A percentile compares a stretch with the other conserved stretches of the same genome.
Evolutionary conservation across 1,284 basidiomycete species (phyloP).

Genomic region (Megacollybia platyphylla): DNA sequence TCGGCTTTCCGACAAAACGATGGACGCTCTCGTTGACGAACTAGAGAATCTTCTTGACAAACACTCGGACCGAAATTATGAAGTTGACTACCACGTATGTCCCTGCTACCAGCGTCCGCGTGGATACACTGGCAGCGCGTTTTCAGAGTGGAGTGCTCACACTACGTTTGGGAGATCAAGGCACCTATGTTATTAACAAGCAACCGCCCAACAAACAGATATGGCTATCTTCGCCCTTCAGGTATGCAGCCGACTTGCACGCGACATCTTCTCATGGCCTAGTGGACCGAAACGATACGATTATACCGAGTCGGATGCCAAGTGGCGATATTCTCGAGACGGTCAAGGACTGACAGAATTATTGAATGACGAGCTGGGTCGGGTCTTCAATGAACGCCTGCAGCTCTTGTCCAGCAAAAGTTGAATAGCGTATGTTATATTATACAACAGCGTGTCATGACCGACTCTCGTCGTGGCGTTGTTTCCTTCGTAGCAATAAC

Average conservation of each 20-base stretch:
- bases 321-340: slow-evolving; percentile 75
- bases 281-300: slow-evolving; percentile 90
- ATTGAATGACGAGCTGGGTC: slow-evolving; percentile 54
- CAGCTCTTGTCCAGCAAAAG: slow-evolving; percentile 7
- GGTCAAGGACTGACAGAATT: slow-evolving; percentile 49
- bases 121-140: slow-evolving; percentile 4
- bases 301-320: slow-evolving; percentile 38
- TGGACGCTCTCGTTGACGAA: slow-evolving; percentile 73
- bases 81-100: slow-evolving; percentile 86
- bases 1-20: slow-evolving; percentile 64
- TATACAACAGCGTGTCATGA: neutral
- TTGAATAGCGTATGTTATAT: neutral
- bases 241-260: slow-evolving; percentile 25
- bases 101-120: neutral
- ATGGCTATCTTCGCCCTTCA: slow-evolving; percentile 89
- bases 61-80: slow-evolving; percentile 44
- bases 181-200: slow-evolving; percentile 99
- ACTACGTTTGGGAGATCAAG: slow-evolving; percentile 67
- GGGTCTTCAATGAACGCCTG: slow-evolving; percentile 21
- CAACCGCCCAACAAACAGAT: slow-evolving; percentile 99
- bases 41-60: slow-evolving; percentile 72
- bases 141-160: slow-evolving; percentile 73
- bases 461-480: slow-evolving; percentile 9
- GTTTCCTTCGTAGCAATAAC: slow-evolving; percentile 48
- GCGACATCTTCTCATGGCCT: slow-evolving; percentile 3